These are phyloP conservation scores for Debaryomyces subglobosus DNA, from an alignment of 1,139 yeast genomes.

Conservation along the genomic window DNA sequence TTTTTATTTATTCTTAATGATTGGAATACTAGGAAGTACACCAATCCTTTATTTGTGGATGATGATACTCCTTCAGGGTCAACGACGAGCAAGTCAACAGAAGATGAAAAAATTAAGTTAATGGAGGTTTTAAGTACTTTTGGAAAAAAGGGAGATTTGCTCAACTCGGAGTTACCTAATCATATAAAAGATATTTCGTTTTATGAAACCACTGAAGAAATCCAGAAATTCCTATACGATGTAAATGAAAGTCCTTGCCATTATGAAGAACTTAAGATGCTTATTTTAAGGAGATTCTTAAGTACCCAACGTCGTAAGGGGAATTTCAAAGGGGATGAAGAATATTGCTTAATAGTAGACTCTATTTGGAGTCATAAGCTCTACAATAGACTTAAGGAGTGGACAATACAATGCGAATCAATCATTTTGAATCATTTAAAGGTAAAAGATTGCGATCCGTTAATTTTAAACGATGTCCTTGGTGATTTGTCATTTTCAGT, in stretches of 20 bases:
- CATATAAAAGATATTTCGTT: constrained; percentile 15
- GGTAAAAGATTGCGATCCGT: not conserved
- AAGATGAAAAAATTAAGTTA: constrained; percentile 38
- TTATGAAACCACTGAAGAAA: constrained; percentile 19
- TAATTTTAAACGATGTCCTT: not conserved
- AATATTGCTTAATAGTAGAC: constrained; percentile 24
- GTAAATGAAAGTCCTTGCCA: constrained; percentile 39
- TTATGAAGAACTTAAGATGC: constrained; percentile 49
- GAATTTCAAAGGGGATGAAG: not conserved
- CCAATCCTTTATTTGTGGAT: constrained; percentile 18
- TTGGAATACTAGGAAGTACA: constrained; percentile 24
- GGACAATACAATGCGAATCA: constrained; percentile 39
- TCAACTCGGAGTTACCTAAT: constrained; percentile 16
- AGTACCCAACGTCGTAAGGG: constrained; percentile 16
- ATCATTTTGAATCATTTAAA: constrained; percentile 16
- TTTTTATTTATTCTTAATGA: constrained; percentile 27
- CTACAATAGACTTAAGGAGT: constrained; percentile 27
- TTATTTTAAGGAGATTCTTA: constrained; percentile 45
- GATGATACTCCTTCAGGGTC: constrained; percentile 13
- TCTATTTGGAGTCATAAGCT: constrained; percentile 32
- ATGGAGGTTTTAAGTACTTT: constrained; percentile 44
- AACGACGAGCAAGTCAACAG: constrained; percentile 20
- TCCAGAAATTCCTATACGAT: constrained; percentile 30
- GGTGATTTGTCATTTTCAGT: constrained; percentile 21
- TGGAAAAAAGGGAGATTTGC: constrained; percentile 23